These are phyloP conservation scores for Lathyrus tuberosus DNA, from an alignment of 306 rosid species.

Conservation along the genomic window DNA sequence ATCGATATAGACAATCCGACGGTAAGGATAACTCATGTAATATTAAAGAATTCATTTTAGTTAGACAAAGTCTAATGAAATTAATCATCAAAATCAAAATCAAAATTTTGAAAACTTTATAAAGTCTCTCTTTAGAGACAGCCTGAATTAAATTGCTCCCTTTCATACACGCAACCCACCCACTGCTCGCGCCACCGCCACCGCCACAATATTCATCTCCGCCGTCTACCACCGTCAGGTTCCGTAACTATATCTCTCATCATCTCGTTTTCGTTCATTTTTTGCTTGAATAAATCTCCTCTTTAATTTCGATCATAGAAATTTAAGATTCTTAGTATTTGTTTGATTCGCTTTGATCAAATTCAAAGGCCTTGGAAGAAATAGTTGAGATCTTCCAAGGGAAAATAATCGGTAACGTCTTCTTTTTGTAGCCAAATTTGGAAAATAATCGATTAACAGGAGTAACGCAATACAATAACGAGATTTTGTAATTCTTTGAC, in stretches of 20 bases:
- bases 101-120: not conserved
- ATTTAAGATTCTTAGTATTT: not conserved
- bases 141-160: not conserved
- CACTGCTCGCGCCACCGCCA: conserved; percentile 23
- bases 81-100: too few species aligned
- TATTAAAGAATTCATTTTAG: too few species aligned
- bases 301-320: not conserved
- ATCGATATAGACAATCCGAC: too few species aligned
- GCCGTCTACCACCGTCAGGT: conserved; percentile 28
- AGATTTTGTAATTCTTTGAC: not conserved
- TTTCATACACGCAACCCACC: conserved; percentile 10
- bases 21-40: too few species aligned
- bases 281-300: not conserved
- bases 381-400: not conserved
- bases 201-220: conserved; percentile 6
- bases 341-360: not conserved
- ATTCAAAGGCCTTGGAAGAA: not conserved
- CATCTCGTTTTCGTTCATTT: not conserved
- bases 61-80: too few species aligned
- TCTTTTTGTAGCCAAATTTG: conserved; percentile 1
- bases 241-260: not conserved
- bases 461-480: not conserved
- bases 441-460: not conserved
- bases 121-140: not conserved
- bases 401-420: not conserved